Evolutionary conservation across 805 yeast genomes (phyloP).

Genomic region (Hanseniaspora clermontiae): DNA sequence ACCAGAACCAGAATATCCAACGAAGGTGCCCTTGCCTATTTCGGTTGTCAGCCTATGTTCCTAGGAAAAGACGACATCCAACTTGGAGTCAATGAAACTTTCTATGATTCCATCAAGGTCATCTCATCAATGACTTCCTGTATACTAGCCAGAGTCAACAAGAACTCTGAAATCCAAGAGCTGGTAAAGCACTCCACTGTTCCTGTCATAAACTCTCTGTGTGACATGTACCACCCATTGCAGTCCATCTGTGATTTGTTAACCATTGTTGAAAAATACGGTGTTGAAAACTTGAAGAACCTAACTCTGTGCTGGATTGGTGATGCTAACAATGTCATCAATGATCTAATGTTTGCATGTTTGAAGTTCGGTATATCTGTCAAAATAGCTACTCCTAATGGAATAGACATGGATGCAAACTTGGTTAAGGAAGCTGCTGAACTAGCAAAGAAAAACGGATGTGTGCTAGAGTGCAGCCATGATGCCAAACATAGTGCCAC

Average conservation of each 20-base stretch:
- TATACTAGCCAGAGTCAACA: slow-evolving; percentile 87
- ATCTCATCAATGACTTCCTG: slow-evolving; percentile 94
- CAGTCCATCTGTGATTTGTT: slow-evolving; percentile 88
- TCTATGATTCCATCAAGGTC: slow-evolving; percentile 79
- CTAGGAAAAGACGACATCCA: slow-evolving; percentile 94
- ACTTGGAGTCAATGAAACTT: slow-evolving; percentile 84
- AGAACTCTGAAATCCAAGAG: slow-evolving; percentile 68
- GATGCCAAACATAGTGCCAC: slow-evolving; percentile 66
- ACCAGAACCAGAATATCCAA: slow-evolving; percentile 89
- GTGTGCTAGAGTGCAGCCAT: slow-evolving; percentile 45
- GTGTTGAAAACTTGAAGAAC: slow-evolving; percentile 33
- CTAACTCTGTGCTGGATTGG: slow-evolving; percentile 91
- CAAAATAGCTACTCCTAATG: slow-evolving; percentile 71
- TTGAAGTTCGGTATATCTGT: slow-evolving; percentile 74
- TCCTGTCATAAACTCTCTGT: slow-evolving; percentile 85
- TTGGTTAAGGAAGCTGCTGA: slow-evolving; percentile 44
- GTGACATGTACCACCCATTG: slow-evolving; percentile 87
- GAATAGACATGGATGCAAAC: slow-evolving; percentile 46
- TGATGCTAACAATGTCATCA: slow-evolving; percentile 89
- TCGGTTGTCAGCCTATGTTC: slow-evolving; percentile 95
- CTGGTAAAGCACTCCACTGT: slow-evolving; percentile 68
- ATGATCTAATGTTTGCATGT: slow-evolving; percentile 82
- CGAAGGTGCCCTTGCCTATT: slow-evolving; percentile 85
- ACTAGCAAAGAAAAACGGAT: slow-evolving; percentile 40
- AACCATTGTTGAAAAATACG: slow-evolving; percentile 72